Conservation (phyloP, 371 early-diverging fungal genomes). For the Syncephalis plumigaleata region DNA sequence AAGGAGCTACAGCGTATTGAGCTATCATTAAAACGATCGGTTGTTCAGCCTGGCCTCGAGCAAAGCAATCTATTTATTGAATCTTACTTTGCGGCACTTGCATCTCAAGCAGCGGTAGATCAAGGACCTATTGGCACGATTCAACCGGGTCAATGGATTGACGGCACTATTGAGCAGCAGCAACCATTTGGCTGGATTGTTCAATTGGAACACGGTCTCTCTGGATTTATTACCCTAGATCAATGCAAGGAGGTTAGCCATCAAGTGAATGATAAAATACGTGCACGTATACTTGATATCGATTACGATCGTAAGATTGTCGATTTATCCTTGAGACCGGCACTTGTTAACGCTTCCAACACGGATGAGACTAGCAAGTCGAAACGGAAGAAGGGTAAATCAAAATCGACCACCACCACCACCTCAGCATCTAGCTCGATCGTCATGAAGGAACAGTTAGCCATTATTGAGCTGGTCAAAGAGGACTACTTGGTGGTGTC, state of each 20-base stretch:
- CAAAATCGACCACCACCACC: neutral
- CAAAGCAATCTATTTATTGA: constrained; percentile 21
- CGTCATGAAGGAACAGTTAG: constrained; percentile 1
- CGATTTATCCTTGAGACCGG: constrained; percentile 30
- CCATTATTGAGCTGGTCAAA: constrained; percentile 49
- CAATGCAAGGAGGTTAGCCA: constrained; percentile 18
- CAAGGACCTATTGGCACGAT: no score
- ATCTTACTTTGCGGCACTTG: constrained; percentile 26
- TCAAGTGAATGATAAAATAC: constrained; percentile 19
- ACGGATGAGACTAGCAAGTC: neutral
- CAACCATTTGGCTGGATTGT: constrained; percentile 34
- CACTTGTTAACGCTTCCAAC: neutral
- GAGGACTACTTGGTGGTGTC: constrained; percentile 51
- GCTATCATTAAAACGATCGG: constrained; percentile 40
- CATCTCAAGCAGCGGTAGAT: no score
- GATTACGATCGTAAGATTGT: constrained; percentile 33
- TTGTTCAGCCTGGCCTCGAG: constrained; percentile 13
- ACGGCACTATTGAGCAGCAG: constrained; percentile 29
- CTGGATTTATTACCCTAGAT: constrained; percentile 32
- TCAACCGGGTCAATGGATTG: constrained; percentile 17
- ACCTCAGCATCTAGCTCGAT: neutral
- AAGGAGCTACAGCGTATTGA: constrained; percentile 15
- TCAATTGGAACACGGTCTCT: constrained; percentile 19
- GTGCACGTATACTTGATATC: constrained; percentile 40
- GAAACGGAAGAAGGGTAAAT: neutral